Conservation (phyloP, 495 filamentous ascomycete species). For the Corynascus novoguineensis region DNA sequence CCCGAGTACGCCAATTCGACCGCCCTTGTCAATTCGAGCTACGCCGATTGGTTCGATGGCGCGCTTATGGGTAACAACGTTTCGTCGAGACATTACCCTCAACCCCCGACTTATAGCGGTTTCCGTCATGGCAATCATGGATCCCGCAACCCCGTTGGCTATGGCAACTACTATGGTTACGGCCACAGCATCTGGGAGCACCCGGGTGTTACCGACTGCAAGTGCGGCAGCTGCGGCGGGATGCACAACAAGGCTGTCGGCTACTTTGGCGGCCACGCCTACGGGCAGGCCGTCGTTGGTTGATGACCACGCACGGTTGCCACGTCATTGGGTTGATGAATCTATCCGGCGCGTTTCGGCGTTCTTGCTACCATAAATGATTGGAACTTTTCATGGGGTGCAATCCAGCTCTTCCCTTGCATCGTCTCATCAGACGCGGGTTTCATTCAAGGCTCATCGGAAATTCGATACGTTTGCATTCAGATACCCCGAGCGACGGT, state of each 20-base stretch:
- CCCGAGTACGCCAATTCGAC: slow-evolving; percentile 45
- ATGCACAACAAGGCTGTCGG: slow-evolving; percentile 51
- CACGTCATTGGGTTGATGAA: background rate
- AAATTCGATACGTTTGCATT: slow-evolving; percentile 38
- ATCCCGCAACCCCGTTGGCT: slow-evolving; percentile 30
- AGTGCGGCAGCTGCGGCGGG: slow-evolving; percentile 57
- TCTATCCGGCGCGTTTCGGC: slow-evolving; percentile 4
- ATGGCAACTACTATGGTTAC: slow-evolving; percentile 44
- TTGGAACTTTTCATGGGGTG: slow-evolving; percentile 5
- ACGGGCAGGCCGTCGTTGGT: slow-evolving; percentile 61
- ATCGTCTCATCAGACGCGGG: slow-evolving; percentile 18
- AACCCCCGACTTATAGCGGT: slow-evolving; percentile 42
- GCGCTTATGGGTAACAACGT: slow-evolving; percentile 33
- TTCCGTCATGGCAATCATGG: slow-evolving; percentile 47
- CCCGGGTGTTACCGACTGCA: slow-evolving; percentile 58
- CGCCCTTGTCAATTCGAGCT: slow-evolving; percentile 38
- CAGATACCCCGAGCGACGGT: slow-evolving; percentile 33
- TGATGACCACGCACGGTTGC: slow-evolving; percentile 27
- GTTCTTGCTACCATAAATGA: slow-evolving; percentile 5
- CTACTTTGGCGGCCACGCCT: slow-evolving; percentile 60
- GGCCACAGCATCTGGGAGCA: slow-evolving; percentile 55
- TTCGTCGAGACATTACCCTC: slow-evolving; percentile 26
- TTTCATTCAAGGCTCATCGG: slow-evolving; percentile 25
- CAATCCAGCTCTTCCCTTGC: slow-evolving; percentile 20
- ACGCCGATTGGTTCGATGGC: slow-evolving; percentile 42